Percentiles rank a stretch among this genome's conserved stretches.
Conservation (phyloP, 257 asterid genomes). For the Solanum rostratum region DNA sequence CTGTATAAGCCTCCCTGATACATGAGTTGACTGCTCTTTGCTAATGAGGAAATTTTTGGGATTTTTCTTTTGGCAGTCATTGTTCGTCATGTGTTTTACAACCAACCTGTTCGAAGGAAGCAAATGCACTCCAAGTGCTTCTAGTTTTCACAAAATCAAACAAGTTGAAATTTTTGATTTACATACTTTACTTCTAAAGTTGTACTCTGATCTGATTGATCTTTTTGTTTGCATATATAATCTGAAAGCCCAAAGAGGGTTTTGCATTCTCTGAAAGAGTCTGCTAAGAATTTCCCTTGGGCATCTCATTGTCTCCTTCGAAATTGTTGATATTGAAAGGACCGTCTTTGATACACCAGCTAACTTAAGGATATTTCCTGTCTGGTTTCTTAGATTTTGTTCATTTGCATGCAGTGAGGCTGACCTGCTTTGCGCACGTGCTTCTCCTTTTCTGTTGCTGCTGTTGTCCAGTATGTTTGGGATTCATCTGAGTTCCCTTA, state of each 20-base stretch:
- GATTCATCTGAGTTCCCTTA: constrained; percentile 35
- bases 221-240: not conserved
- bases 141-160: not conserved
- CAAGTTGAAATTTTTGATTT: not conserved
- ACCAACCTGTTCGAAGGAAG: constrained; percentile 19
- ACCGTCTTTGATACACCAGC: constrained; percentile 17
- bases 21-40: not conserved
- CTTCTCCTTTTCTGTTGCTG: constrained; percentile 60
- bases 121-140: not conserved
- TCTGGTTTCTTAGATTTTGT: constrained; percentile 3
- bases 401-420: constrained; percentile 42
- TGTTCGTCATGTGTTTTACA: constrained; percentile 72
- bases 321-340: constrained; percentile 60
- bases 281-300: too few species aligned
- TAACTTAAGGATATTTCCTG: constrained; percentile 4
- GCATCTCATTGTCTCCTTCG: too few species aligned
- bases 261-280: not conserved
- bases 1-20: not conserved
- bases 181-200: too few species aligned
- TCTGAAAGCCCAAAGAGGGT: too few species aligned
- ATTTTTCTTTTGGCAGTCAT: constrained; percentile 33
- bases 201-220: constrained; percentile 11
- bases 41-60: not conserved
- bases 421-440: constrained; percentile 47
- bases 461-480: constrained; percentile 57